Evolutionary conservation across 148 eudicot species (phyloP), one percentile per base, ranked within the genome.

Genomic region (Arctostaphylos glauca): DNA sequence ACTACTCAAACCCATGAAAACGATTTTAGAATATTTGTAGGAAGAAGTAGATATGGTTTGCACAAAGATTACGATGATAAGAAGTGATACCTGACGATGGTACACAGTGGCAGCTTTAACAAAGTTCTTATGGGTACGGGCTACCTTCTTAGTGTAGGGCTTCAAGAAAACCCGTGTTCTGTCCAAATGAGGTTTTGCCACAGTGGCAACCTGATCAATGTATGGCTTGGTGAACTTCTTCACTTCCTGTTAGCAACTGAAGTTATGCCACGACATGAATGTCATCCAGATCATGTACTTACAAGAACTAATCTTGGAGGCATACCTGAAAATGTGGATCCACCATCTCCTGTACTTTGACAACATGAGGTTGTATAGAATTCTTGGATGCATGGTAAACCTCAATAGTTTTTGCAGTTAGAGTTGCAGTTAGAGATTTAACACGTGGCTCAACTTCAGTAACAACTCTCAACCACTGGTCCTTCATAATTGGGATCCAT

Each of bases 251-350:
- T 67, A 81, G 66, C 46, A 80, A 44, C 49, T 18, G 50, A 75
- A 84, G 48, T 60, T 73, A 75, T 9, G 25, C 43, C 56, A 48
- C 9, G 5, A 21, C 18, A 81, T 19, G 21, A 46, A 78, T 75
- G 18, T 38, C 79, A 56, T 78, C 18, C 53, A 68, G 43, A 41
- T 66, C 76, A 53, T 25, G 3, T 41, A 70, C 70, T 6, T 19
- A 13, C 47, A 84, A 77, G 44, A 12, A 31, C 14, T 54, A 47
- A 31, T 23, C 52, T 55, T 16, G 60, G 49, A 80, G 55, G 81
- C 81, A 84, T 84, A 93, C 97, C 95, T 93, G 90, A 82, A 87
- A 84, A 86, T 92, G 89, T 78, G 97, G 95, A 82, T 88, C 90
- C 46, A 90, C 85, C 47, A 85, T 71, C 82, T 88, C 91, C 67